phyloP scores from a whole-genome alignment of 192 early-diverging fungal species.

The Pilaira anomala region DNA sequence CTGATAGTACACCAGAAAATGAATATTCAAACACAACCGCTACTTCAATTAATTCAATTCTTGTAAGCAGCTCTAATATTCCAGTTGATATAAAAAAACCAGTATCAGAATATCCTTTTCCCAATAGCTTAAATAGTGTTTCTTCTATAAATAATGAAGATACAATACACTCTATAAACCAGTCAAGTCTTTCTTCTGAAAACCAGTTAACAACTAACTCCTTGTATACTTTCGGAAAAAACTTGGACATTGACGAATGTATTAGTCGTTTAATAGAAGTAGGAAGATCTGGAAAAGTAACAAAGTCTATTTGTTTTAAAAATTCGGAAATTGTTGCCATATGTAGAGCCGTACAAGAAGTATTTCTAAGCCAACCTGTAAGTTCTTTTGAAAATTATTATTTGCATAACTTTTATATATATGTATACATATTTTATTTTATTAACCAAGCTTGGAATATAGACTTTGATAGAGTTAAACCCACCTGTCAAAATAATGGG shows the following conservation, averaged over 20 bases:
- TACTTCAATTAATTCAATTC: slow-evolving; percentile 20
- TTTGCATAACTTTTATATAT: too few species aligned
- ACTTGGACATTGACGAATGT: slow-evolving; percentile 34
- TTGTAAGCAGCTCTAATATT: slow-evolving; percentile 9
- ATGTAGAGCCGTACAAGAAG: slow-evolving; percentile 83
- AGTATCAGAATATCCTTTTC: neutral
- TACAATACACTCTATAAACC: slow-evolving; percentile 16
- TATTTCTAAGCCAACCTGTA: slow-evolving; percentile 82
- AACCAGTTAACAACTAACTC: slow-evolving; percentile 35
- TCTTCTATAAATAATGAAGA: neutral
- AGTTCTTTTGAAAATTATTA: too few species aligned
- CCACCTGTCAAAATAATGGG: slow-evolving; percentile 80
- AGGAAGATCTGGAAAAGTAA: slow-evolving; percentile 8
- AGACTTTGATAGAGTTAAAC: slow-evolving; percentile 66
- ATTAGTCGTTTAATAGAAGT: slow-evolving; percentile 26
- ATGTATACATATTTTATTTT: too few species aligned
- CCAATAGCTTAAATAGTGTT: too few species aligned
- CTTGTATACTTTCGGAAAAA: slow-evolving; percentile 12
- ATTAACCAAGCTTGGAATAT: slow-evolving; percentile 45
- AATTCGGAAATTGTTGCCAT: slow-evolving; percentile 87
- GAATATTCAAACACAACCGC: slow-evolving; percentile 8
- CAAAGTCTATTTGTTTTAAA: slow-evolving; percentile 78
- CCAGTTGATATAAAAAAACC: slow-evolving; percentile 12
- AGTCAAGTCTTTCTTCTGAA: slow-evolving; percentile 29
- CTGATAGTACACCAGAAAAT: slow-evolving; percentile 14